Base-by-base conservation (phyloP, 139 green algal species). In the Mesotaenium endlicherianum region DNA sequence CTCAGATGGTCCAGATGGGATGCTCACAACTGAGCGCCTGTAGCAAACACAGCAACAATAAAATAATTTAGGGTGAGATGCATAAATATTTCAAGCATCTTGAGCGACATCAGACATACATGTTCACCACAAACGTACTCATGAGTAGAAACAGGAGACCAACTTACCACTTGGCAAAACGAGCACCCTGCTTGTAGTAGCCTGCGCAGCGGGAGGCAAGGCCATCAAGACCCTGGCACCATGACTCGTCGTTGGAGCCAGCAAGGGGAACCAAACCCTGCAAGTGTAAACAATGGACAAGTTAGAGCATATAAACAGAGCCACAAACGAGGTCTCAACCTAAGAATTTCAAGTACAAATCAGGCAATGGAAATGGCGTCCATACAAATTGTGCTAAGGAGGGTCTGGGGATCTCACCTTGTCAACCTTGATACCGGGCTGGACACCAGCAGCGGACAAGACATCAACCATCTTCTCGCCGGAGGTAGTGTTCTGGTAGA, bases 131-230 rank as follows among this genome's bases (percentile, higher is more conserved):
- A n/a, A n/a, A n/a, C n/a, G n/a, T n/a, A n/a, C n/a, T n/a, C n/a
- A n/a, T n/a, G n/a, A n/a, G n/a, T n/a, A n/a, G n/a, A n/a, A n/a
- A n/a, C n/a, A n/a, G n/a, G n/a, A 82, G 53, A 43, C 31, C 20
- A 6, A 39, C 77, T 60, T 39, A 84, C 96, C 96, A 99, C 94
- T 99, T 99, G 90, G 91, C 92, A 83, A 99, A 99, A 82, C 96
- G 95, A 30, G 96, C 96, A 49, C 96, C 96, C 72, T 90, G 83
- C 93, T 99, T 98, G 95, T 98, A 98, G 95, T 99, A 99, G 87
- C 95, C 94, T 30, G 92, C 92, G 86, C 88, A 95, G 70, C 95
- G 90, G 87, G 95, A 91, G 83, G 94, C 91, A 59, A 98, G 94
- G 87, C 94, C 94, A 85, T 98, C 95, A 40, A 98, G 94, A 77